Conservation (phyloP, 768 basidiomycete genomes). For the Russula sp. region DNA sequence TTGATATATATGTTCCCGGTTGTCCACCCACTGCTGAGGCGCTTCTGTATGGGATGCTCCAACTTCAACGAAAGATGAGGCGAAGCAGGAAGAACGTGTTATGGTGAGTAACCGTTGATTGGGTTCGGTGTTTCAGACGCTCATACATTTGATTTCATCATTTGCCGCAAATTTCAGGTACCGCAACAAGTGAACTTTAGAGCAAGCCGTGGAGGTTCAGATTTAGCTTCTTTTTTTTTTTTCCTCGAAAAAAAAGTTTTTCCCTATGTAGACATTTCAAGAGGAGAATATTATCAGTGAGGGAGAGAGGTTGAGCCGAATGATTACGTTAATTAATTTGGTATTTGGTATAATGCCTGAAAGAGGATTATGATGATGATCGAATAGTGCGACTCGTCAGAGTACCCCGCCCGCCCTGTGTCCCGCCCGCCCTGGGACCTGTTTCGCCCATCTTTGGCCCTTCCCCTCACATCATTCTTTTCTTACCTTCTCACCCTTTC, state of each 20-base stretch:
- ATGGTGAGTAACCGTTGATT: slow-evolving; percentile 50
- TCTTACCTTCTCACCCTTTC: not conserved
- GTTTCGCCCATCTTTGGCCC: not conserved
- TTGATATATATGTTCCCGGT: slow-evolving; percentile 97
- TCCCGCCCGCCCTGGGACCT: slow-evolving; percentile 4
- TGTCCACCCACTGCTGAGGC: slow-evolving; percentile 97
- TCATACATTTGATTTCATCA: not conserved
- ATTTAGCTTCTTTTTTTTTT: not conserved
- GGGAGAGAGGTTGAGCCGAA: no score
- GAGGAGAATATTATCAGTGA: no score
- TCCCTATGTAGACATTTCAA: not conserved
- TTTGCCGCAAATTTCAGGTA: slow-evolving; percentile 30
- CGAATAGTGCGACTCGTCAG: no score
- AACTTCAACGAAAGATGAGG: slow-evolving; percentile 95
- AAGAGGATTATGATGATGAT: no score
- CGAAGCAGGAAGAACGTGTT: slow-evolving; percentile 78
- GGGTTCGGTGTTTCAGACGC: not conserved
- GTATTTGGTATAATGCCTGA: no score
- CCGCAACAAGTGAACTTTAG: slow-evolving; percentile 46
- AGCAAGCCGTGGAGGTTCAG: not conserved
- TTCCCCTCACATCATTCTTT: not conserved
- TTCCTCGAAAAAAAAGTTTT: not conserved
- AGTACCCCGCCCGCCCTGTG: no score
- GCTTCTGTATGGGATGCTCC: slow-evolving; percentile 92
- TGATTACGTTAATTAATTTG: no score